phyloP scores from a whole-genome alignment of 1,139 yeast genomes.

The Pichia sp. region DNA sequence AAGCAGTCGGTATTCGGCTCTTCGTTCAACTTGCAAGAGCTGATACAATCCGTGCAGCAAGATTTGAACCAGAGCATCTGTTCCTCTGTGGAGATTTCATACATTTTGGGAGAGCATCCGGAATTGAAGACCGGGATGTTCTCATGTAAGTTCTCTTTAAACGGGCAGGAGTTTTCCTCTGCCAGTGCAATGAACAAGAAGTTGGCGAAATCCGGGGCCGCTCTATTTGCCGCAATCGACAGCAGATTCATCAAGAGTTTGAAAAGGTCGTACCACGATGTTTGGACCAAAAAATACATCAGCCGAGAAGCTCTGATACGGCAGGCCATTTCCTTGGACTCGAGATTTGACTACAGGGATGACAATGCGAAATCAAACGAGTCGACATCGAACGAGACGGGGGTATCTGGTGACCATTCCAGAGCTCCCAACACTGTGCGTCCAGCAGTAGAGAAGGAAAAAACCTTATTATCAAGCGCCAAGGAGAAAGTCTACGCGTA shows the following conservation, averaged over 20 bases:
- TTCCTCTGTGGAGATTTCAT: constrained; percentile 1
- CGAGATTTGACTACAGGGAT: not conserved
- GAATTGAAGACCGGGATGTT: constrained; percentile 8
- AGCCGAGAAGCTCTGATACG: not conserved
- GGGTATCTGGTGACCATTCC: not conserved
- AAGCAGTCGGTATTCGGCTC: too few species aligned
- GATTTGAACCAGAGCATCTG: constrained; percentile 14
- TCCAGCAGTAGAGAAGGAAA: not conserved
- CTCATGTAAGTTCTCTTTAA: constrained; percentile 4
- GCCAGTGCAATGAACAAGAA: constrained; percentile 16
- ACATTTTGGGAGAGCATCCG: constrained; percentile 4
- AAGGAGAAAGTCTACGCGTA: constrained; percentile 14
- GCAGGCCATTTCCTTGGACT: not conserved
- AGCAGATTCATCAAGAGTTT: constrained; percentile 1
- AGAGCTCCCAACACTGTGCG: not conserved
- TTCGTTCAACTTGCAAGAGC: constrained; percentile 4
- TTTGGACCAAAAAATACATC: constrained; percentile 13
- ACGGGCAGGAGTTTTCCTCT: not conserved
- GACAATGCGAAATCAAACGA: not conserved
- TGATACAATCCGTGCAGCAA: constrained; percentile 13
- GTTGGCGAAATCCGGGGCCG: constrained; percentile 17
- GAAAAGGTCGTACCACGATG: constrained; percentile 5
- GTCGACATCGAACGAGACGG: not conserved
- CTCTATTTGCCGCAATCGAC: constrained; percentile 15
- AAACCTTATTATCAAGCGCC: constrained; percentile 3